Evolutionary conservation across 2,329 filamentous ascomycete genomes (phyloP), one percentile per base, ranked within the genome.

Genomic region (Cladosporium sp.): DNA sequence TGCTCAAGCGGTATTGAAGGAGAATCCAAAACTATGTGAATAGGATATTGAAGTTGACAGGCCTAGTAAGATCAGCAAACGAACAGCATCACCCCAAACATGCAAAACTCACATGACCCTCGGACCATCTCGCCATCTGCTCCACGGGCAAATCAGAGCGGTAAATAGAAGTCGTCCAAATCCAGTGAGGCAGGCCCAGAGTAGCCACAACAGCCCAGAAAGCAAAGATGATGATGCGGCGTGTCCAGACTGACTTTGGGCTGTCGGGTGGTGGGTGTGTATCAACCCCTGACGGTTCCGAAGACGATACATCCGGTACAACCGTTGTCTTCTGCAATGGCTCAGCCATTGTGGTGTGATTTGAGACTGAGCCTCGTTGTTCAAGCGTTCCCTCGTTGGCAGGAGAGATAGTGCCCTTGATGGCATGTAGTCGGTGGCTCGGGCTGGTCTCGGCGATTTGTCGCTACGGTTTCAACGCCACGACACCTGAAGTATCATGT

Each of bases 151-250:
- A 73, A 38, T 83, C 78, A 11, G 92, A 91, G 49, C 93, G 82
- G 68, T 95, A 91, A 49, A 97, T 95, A 0, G 87, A 86, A 3
- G 93, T 98, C 0, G 93, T 97, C 67, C 83, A 84, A 83, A 89
- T 94, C 93, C 93, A 98, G 79, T 95, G 85, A 51, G 93, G 93
- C 57, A 98, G 68, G 2, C 93, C 93, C 5, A 98, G 72, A 25
- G 85, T 78, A 6, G 95, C 66, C 6, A 95, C 88, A 32, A 97
- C 82, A 4, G 83, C 74, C 93, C 93, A 98, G 69, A 96, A 97
- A 7, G 92, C 92, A 54, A 87, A 67, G 55, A 98, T 83, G 43
- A 97, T 85, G 55, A 77, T 76, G 41, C 82, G 80, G 49, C 93
- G 84, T 51, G 85, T 80, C 63, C 79, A 80, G 45, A 85, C 74